Conservation (phyloP, 139 green algal species). For the Pleodorina starrii region DNA sequence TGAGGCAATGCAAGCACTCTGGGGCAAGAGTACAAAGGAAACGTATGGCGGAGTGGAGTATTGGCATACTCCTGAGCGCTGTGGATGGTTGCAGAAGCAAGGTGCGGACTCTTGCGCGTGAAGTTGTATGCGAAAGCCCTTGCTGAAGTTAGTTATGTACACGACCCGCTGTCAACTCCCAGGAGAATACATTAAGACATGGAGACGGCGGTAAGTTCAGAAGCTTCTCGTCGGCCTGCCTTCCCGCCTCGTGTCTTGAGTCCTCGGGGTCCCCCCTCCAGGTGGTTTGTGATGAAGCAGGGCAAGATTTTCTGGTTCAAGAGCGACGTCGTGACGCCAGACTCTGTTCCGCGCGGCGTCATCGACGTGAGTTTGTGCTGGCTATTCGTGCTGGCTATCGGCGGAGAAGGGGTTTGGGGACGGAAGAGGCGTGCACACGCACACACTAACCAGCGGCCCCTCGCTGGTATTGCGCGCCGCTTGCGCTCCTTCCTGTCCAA, state of each 20-base stretch:
- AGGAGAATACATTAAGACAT: slow-evolving; percentile 98
- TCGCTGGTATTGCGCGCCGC: too few relatives aligned
- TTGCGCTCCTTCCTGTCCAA: too few relatives aligned
- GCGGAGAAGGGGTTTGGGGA: not conserved
- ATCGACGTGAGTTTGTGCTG: slow-evolving; percentile 92
- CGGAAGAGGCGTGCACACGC: not conserved
- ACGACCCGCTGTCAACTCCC: not conserved
- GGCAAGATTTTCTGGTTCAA: slow-evolving; percentile 99
- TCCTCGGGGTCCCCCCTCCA: slow-evolving; percentile 12
- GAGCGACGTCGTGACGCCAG: slow-evolving; percentile 85
- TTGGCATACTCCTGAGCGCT: slow-evolving; percentile 89
- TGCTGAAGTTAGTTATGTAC: not conserved
- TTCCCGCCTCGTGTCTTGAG: not conserved
- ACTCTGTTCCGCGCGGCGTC: slow-evolving; percentile 90
- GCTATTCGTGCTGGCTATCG: too few relatives aligned
- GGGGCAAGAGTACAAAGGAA: slow-evolving; percentile 31
- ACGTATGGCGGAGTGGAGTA: slow-evolving; percentile 83
- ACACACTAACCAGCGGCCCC: not conserved
- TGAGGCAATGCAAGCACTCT: slow-evolving; percentile 55
- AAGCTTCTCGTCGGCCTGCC: not conserved
- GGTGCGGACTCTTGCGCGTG: slow-evolving; percentile 66
- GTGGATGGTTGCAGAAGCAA: slow-evolving; percentile 96
- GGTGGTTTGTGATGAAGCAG: slow-evolving; percentile 99
- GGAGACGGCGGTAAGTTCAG: slow-evolving; percentile 82
- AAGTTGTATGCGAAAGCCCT: not conserved